Conservation (phyloP, 768 basidiomycete genomes). For the Lactarius indigo region DNA sequence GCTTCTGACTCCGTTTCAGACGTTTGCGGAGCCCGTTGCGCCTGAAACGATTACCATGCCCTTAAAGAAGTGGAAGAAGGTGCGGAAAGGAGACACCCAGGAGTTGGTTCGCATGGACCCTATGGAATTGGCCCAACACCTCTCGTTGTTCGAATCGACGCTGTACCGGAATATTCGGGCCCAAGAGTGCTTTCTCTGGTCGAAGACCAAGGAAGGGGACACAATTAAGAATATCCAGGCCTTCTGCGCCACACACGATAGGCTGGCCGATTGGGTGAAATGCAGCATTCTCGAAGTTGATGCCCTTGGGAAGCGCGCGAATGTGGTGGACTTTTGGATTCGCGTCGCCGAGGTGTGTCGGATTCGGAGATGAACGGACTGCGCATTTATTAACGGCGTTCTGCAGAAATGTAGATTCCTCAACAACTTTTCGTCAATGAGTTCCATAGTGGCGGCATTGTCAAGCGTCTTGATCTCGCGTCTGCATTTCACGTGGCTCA, state of each 20-base stretch:
- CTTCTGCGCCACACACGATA: constrained; percentile 61
- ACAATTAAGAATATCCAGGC: constrained; percentile 43
- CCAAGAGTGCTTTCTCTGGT: constrained; percentile 71
- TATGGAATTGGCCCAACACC: constrained; percentile 70
- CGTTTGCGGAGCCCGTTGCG: constrained; percentile 17
- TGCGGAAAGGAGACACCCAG: constrained; percentile 49
- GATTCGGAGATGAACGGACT: not conserved
- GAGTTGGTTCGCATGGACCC: constrained; percentile 67
- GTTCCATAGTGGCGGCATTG: constrained; percentile 60
- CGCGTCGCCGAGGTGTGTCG: constrained; percentile 67
- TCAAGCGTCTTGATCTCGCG: constrained; percentile 55
- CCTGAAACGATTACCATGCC: constrained; percentile 7
- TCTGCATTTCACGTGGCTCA: constrained; percentile 64
- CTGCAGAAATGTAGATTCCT: constrained; percentile 58
- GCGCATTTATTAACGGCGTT: not conserved
- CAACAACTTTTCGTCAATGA: constrained; percentile 66
- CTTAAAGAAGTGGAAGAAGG: constrained; percentile 37
- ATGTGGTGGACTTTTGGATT: constrained; percentile 70
- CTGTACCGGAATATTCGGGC: constrained; percentile 67
- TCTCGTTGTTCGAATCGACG: constrained; percentile 69
- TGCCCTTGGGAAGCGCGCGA: constrained; percentile 49
- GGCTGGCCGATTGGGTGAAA: constrained; percentile 65
- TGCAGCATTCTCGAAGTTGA: constrained; percentile 54
- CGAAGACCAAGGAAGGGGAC: constrained; percentile 38
- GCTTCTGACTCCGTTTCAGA: constrained; percentile 10